Base-by-base conservation (phyloP, 805 yeast genomes). In the Myxozyma udenii region DNA sequence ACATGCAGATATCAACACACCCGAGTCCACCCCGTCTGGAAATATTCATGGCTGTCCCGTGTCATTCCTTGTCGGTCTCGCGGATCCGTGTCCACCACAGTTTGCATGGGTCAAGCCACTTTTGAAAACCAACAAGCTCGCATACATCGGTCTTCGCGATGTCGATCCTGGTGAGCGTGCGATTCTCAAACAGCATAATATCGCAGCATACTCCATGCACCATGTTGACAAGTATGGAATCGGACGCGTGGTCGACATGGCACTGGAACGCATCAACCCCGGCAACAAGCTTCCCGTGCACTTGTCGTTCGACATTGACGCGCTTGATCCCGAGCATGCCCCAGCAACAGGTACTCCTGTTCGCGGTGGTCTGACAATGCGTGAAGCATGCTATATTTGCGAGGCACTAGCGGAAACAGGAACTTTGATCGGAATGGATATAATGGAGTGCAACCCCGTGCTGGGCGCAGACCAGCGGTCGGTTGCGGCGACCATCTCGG, bases 311-410 rank as follows among this genome's bases (percentile, higher is more conserved):
- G 98, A 91, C 66, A 97, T 91, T 40, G 98, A 91, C 71, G 97
- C 97, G 39, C 84, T 93, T 52, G 98, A 91, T 70, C 98, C 98
- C 43, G 77, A 81, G 56, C 89, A 75, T 66, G 96, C 93, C 12
- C 97, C 96, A 18, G 95, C 97, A 36, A 91, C 98, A 0, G 98
- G 98, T 48, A 93, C 98, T 1, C 91, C 97, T 39, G 98, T 91
- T 14, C 83, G 95, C 68, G 98, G 98, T 59, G 98, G 98, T 2
- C 75, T 91, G 59, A 84, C 96, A 6, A 77, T 91, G 69, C 80
- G 98, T 72, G 98, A 91, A 71, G 97, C 96, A 44, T 77, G 93
- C 67, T 91, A 85, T 67, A 71, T 91, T 48, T 93, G 90, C 55
- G 98, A 91, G 72, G 93, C 91, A 60, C 75, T 90, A 30, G 96